Base-by-base conservation (phyloP, 768 basidiomycete species). In the Kwoniella sp. region DNA sequence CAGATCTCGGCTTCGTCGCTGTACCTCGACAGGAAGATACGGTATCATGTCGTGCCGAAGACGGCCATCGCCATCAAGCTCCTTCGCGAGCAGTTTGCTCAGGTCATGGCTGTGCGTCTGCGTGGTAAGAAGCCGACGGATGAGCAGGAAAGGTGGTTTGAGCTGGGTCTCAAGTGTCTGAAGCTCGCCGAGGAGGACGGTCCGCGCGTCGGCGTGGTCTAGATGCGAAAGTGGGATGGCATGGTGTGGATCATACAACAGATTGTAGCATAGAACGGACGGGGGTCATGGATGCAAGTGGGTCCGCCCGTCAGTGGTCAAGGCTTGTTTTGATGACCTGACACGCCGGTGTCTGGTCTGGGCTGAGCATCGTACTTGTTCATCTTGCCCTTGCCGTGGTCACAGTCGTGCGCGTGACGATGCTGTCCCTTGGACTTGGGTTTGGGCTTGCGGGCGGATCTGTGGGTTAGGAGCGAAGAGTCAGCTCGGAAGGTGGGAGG, bases 1-100 rank as follows among this genome's bases (percentile, higher is more conserved):
- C 59, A 96, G 92, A 77, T 86, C 23, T 75, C 82, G 31, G 84
- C 91, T 0, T 79, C 85, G 46, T 79, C 80, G n/a, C 78, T 82
- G 9, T 78, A 82, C 44, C 79, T 96, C 52, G 93, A 98, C 74
- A 84, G 88, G 48, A 95, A 89, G 76, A 79, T 91, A 74, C 83
- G 80, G 60, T 88, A 85, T 71, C 80, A 78, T 31, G 70, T 87
- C 12, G 60, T 81, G 1, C 82, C 88, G 1, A 89, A 85, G 75
- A 76, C 84, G 0, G 83, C 82, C 50, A 68, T 90, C 39, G 90
- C 90, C 3, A 78, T 96, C 62, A 91, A 92, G 71, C 71, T 81
- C 50, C 78, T 98, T 28, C 84, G 91, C 20, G 77, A 76, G 19
- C 83, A 85, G 45, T 74, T 93, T 40, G 75, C 73, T 15, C 69